Evolutionary conservation across 2,329 filamentous ascomycete species (phyloP).

Genomic region (Hymenoscyphus infarciens): DNA sequence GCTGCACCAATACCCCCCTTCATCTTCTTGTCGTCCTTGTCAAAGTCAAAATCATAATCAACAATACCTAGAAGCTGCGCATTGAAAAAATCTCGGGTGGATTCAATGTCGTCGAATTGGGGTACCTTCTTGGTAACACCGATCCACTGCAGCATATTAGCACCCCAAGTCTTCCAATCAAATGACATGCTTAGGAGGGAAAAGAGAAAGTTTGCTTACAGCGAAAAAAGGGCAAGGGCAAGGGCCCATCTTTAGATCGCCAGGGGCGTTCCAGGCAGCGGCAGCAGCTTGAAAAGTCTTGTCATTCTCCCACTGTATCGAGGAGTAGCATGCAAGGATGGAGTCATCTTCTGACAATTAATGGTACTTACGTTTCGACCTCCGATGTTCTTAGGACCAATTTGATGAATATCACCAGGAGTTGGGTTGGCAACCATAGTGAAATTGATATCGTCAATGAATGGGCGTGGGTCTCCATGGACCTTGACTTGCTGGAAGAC

Average conservation of each 20-base stretch:
- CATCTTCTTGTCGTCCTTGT: constrained; percentile 2
- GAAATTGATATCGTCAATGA: not conserved
- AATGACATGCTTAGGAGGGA: not conserved
- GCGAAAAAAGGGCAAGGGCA: constrained; percentile 1
- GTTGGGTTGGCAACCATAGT: not conserved
- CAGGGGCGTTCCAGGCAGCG: not conserved
- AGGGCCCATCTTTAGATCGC: not conserved
- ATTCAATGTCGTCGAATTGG: not conserved
- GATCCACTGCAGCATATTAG: not conserved
- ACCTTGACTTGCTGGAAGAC: not conserved
- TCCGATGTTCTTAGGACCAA: not conserved
- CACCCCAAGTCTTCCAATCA: not conserved
- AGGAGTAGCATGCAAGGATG: not conserved
- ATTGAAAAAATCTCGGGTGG: not conserved
- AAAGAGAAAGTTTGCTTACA: not conserved
- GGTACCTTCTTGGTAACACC: not conserved
- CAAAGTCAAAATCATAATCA: constrained; percentile 2
- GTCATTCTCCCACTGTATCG: not conserved
- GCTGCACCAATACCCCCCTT: not conserved
- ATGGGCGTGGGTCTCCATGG: not conserved
- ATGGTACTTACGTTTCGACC: not conserved
- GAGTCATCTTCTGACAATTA: not conserved
- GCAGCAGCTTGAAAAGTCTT: not conserved
- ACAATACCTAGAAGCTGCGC: constrained; percentile 1
- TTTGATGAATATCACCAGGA: not conserved